Evolutionary conservation across 495 filamentous ascomycete species (phyloP).

Genomic region (Xylaria sp.): DNA sequence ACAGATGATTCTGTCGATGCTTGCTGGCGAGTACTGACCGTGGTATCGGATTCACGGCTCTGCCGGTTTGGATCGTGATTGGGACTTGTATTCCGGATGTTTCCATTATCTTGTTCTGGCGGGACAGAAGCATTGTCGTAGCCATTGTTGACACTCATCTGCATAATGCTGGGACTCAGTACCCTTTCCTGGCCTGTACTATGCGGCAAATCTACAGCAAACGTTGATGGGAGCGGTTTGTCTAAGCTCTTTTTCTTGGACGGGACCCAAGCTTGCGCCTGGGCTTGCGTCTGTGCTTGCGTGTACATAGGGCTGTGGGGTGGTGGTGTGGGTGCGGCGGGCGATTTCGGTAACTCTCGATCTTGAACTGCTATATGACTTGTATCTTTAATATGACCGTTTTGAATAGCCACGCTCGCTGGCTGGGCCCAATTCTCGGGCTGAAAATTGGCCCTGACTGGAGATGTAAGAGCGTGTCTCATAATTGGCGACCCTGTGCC

Average conservation of each 20-base stretch:
- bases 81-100: constrained; percentile 40
- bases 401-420: constrained; percentile 51
- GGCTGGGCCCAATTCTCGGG: constrained; percentile 50
- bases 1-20: constrained; percentile 53
- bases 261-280: constrained; percentile 18
- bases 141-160: constrained; percentile 25
- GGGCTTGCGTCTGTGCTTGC: constrained; percentile 31
- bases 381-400: constrained; percentile 16
- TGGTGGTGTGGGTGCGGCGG: constrained; percentile 47
- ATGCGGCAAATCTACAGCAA: constrained; percentile 39
- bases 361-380: constrained; percentile 31
- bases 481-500: constrained; percentile 44
- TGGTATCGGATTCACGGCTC: constrained; percentile 57
- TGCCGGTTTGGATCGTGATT: constrained; percentile 49
- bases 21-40: constrained; percentile 53
- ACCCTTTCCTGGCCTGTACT: constrained; percentile 40
- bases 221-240: constrained; percentile 25
- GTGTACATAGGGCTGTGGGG: constrained; percentile 31
- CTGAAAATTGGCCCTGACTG: constrained; percentile 51
- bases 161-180: constrained; percentile 21
- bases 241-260: constrained; percentile 19
- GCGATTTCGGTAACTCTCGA: constrained; percentile 44
- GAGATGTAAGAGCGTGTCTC: constrained; percentile 49
- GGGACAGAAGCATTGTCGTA: constrained; percentile 29
- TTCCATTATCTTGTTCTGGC: constrained; percentile 43